Base-by-base conservation (phyloP, 148 eudicot genomes). In the Suaeda aralocaspica region DNA sequence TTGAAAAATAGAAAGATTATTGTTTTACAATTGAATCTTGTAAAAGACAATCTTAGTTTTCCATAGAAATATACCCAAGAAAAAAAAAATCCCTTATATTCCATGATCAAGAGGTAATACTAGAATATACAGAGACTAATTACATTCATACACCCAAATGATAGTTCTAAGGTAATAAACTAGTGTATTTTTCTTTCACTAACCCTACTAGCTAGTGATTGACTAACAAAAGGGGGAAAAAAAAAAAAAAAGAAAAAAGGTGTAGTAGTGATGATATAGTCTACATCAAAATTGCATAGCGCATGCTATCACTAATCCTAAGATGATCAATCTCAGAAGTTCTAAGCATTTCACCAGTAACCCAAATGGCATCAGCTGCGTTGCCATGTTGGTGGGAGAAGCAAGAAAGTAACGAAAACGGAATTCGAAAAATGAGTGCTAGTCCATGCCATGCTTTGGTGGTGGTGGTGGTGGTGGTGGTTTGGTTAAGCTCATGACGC, bases 221-320 rank as follows among this genome's bases (percentile, higher is more conserved):
- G 19, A 18, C 39, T 28, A 6, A 1, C 6, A 11, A 12, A n/a
- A n/a, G n/a, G n/a, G n/a, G n/a, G n/a, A n/a, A n/a, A n/a, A n/a
- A n/a, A n/a, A n/a, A n/a, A n/a, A n/a, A n/a, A 31, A 30, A 59
- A 59, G 19, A 31, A 30, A 30, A 31, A 8, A 56, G 21, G n/a
- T 26, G 33, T 19, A 42, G 19, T 56, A 49, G 45, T 68, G 28
- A 56, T 48, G 67, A 55, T 11, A 50, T 14, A 4, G 12, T 56
- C 71, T 87, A 89, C 95, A 89, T 84, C 69, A 89, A 79, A 73
- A 89, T 89, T 66, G 89, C 91, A 59, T 87, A 90, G 52, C 90
- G 85, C 90, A 90, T 79, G 62, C 96, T 88, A 56, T 90, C 96
- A 58, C 80, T 86, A 53, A 88, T 88, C 89, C 86, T 84, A n/a